Evolutionary conservation across 768 basidiomycete species (phyloP).

Genomic region (Tubosaeta sp.): DNA sequence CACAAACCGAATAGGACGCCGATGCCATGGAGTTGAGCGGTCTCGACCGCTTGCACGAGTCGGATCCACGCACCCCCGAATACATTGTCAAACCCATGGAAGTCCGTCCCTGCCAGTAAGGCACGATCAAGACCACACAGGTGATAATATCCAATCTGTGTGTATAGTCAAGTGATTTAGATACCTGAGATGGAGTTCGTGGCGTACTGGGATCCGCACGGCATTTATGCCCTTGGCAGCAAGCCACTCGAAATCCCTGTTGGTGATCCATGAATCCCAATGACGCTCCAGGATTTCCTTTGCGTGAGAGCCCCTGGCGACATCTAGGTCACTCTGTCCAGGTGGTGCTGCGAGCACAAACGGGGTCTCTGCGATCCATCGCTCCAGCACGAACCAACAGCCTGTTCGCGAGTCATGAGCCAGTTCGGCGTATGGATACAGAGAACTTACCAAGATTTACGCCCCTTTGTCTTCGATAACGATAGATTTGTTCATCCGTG

Average conservation of each 20-base stretch:
- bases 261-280: conserved; percentile 53
- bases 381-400: conserved; percentile 75
- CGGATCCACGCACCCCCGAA: conserved; percentile 67
- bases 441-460: conserved; percentile 64
- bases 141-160: conserved; percentile 72
- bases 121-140: conserved; percentile 54
- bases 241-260: conserved; percentile 54
- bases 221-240: conserved; percentile 51
- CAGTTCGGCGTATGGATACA: not conserved
- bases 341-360: conserved; percentile 51
- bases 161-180: not conserved
- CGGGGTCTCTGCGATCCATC: conserved; percentile 64
- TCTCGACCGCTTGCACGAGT: conserved; percentile 55
- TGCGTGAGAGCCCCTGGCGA: conserved; percentile 50
- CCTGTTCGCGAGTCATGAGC: conserved; percentile 36
- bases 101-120: conserved; percentile 63
- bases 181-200: conserved; percentile 31
- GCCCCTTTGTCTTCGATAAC: conserved; percentile 72
- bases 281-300: conserved; percentile 42
- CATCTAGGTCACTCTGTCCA: conserved; percentile 65
- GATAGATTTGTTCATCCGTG: conserved; percentile 33
- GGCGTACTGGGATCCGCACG: conserved; percentile 59
- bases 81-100: conserved; percentile 44
- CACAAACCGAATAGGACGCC: conserved; percentile 69
- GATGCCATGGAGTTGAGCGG: conserved; percentile 53